Percentiles rank a stretch among this genome's conserved stretches.
phyloP scores from a whole-genome alignment of 345 rosid species.

The Brassica juncea region DNA sequence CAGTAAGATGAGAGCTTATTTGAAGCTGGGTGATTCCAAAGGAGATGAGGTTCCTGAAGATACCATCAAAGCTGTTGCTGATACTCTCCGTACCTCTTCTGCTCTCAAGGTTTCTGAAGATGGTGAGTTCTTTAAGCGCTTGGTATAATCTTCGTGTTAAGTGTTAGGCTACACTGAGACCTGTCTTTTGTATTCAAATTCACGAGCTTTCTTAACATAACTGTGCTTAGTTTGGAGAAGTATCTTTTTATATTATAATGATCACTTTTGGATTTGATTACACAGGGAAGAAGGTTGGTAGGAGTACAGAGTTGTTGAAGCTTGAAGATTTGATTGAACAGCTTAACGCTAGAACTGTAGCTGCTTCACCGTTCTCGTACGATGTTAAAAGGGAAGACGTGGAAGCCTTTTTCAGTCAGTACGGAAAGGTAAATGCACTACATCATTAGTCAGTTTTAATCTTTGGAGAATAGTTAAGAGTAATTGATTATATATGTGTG shows the following conservation, averaged over 20 bases:
- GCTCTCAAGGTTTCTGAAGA: conserved; percentile 84
- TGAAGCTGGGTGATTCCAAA: conserved; percentile 56
- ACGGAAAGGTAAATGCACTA: conserved; percentile 59
- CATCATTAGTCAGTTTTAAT: background rate
- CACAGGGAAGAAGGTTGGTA: conserved; percentile 78
- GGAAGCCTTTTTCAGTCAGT: conserved; percentile 63
- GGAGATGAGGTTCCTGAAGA: conserved; percentile 73
- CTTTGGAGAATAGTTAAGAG: too few relatives aligned
- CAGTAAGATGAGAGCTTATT: conserved; percentile 81
- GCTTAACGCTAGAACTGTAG: conserved; percentile 67
- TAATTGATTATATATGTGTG: background rate
- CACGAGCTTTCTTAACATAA: background rate
- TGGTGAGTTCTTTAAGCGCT: background rate
- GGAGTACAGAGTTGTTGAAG: conserved; percentile 57
- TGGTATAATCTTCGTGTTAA: background rate
- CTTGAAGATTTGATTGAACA: conserved; percentile 75
- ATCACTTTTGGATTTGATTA: conserved; percentile 6
- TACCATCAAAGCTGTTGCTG: conserved; percentile 75
- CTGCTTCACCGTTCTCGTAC: conserved; percentile 68
- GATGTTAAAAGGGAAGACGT: conserved; percentile 69
- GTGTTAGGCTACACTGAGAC: background rate
- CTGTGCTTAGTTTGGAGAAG: too few relatives aligned
- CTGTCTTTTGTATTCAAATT: background rate
- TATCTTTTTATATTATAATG: background rate
- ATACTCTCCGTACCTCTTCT: conserved; percentile 68